Evolutionary conservation across 257 asterid species (phyloP).

Genomic region (Parsonsia alboflavescens): DNA sequence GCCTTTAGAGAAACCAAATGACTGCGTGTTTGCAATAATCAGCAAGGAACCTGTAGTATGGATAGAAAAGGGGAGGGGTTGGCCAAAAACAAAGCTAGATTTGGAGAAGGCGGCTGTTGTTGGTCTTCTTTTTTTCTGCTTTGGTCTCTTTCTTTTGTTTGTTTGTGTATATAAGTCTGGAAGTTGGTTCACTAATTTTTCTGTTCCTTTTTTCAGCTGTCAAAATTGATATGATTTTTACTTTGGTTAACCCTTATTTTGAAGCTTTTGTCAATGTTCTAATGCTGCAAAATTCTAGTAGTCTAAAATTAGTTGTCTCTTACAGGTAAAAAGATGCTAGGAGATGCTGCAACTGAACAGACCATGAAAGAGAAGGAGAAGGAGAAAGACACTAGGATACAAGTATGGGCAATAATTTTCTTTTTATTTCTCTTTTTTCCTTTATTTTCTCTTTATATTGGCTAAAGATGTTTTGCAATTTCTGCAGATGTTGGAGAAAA

Average conservation of each 20-base stretch:
- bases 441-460: neutral
- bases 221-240: neutral
- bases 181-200: neutral
- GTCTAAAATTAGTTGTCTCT: neutral
- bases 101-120: too few relatives aligned
- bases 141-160: too few relatives aligned
- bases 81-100: neutral
- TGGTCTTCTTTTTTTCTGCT: too few relatives aligned
- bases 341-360: slow-evolving; percentile 61
- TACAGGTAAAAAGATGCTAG: slow-evolving; percentile 37
- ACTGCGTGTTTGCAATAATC: neutral
- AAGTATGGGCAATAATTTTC: slow-evolving; percentile 23
- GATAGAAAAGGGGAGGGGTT: neutral
- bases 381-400: slow-evolving; percentile 69
- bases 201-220: neutral
- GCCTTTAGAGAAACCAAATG: neutral
- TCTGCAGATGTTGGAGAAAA: slow-evolving; percentile 43
- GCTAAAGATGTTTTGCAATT: neutral
- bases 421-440: neutral
- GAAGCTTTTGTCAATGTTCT: neutral
- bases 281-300: neutral
- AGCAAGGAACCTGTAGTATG: too few relatives aligned
- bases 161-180: too few relatives aligned
- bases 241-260: neutral
- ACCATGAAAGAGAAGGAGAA: slow-evolving; percentile 55